phyloP scores from a whole-genome alignment of 169 alveolate genomes.

The Plasmodium berghei region DNA sequence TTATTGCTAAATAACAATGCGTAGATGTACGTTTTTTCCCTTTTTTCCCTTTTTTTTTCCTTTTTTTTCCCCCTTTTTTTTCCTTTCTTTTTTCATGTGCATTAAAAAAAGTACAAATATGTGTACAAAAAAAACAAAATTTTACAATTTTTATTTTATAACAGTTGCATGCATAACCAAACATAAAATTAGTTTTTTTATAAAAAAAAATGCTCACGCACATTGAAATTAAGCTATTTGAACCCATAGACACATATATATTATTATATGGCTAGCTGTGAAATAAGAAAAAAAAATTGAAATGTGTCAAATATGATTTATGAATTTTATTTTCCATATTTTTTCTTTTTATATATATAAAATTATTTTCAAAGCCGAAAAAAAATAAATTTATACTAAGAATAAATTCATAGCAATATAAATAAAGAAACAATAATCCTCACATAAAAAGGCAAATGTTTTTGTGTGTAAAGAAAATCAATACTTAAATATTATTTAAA shows the following conservation, averaged over 20 bases:
- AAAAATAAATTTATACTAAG: no score
- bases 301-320: no score
- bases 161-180: slow-evolving; percentile 32
- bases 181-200: not conserved
- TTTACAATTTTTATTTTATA: slow-evolving; percentile 28
- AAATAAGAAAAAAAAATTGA: not conserved
- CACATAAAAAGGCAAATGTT: no score
- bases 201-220: slow-evolving; percentile 20
- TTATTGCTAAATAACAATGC: not conserved
- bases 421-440: no score
- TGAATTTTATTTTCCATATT: no score
- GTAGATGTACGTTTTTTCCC: not conserved
- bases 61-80: slow-evolving; percentile 1
- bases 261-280: not conserved
- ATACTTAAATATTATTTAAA: no score
- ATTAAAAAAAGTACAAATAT: slow-evolving; percentile 28
- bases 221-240: slow-evolving; percentile 24
- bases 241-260: not conserved
- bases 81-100: slow-evolving; percentile 50
- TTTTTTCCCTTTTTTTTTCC: not conserved
- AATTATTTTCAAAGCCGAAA: no score
- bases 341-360: no score
- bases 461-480: no score
- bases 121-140: slow-evolving; percentile 20
- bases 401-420: no score